Conservation (phyloP, 805 yeast species). For the Yamadazyma sp. region DNA sequence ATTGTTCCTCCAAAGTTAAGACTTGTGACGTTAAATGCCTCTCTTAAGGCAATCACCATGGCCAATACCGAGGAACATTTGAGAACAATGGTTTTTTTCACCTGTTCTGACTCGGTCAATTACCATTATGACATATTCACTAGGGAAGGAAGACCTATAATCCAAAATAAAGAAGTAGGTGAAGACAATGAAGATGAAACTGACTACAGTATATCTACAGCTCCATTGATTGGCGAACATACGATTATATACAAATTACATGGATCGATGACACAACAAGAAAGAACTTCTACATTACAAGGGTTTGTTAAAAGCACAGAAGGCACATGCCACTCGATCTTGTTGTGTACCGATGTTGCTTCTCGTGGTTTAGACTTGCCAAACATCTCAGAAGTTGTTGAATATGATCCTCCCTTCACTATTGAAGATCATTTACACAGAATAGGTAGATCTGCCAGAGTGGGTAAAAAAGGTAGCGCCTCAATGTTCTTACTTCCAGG, state of each 20-base stretch:
- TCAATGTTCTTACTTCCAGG: constrained; percentile 83
- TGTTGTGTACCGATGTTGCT: constrained; percentile 97
- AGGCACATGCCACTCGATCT: constrained; percentile 51
- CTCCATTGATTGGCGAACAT: constrained; percentile 50
- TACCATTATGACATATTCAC: constrained; percentile 81
- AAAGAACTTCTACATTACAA: constrained; percentile 73
- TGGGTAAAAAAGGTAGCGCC: constrained; percentile 84
- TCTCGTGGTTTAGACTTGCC: constrained; percentile 96
- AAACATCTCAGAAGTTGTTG: constrained; percentile 79
- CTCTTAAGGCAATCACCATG: constrained; percentile 47
- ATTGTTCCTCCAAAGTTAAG: constrained; percentile 92
- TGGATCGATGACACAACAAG: constrained; percentile 85
- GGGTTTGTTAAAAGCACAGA: constrained; percentile 50
- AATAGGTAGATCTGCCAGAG: constrained; percentile 97
- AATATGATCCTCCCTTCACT: constrained; percentile 93
- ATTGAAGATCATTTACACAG: constrained; percentile 95
- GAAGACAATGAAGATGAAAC: constrained; percentile 23
- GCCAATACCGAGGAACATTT: constrained; percentile 19
- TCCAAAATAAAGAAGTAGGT: constrained; percentile 28
- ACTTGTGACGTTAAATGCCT: constrained; percentile 74
- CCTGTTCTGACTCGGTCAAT: constrained; percentile 96
- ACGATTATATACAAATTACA: constrained; percentile 67
- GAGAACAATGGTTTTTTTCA: constrained; percentile 79
- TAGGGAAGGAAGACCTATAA: constrained; percentile 49
- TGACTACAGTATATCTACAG: constrained; percentile 45